Percentiles rank a stretch among this genome's conserved stretches.
Evolutionary conservation across 192 early-diverging fungal genomes (phyloP).

Genomic region (Spinellus fusiger): DNA sequence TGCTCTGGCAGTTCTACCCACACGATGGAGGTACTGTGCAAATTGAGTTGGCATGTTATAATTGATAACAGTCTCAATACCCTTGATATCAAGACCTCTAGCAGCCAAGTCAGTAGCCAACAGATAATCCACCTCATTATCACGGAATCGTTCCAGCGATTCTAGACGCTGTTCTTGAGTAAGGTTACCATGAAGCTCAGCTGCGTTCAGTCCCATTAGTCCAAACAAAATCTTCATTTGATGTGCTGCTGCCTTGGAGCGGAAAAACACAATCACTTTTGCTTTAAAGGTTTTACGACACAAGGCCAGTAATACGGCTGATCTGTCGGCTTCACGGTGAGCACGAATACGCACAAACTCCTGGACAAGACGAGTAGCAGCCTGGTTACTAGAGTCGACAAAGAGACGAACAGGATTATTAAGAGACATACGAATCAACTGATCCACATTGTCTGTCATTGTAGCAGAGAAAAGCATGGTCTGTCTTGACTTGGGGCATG

Average conservation of each 20-base stretch:
- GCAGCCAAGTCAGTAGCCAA: constrained; percentile 96
- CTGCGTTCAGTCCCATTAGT: constrained; percentile 77
- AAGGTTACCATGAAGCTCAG: constrained; percentile 93
- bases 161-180: constrained; percentile 87
- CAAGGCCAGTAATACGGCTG: constrained; percentile 80
- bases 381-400: constrained; percentile 77
- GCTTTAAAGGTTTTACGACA: constrained; percentile 75
- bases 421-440: constrained; percentile 90
- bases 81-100: constrained; percentile 95
- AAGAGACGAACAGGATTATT: constrained; percentile 84
- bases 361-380: constrained; percentile 74
- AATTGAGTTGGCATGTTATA: constrained; percentile 95
- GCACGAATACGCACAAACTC: constrained; percentile 94
- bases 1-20: constrained; percentile 94
- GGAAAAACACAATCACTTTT: constrained; percentile 89
- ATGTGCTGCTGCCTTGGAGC: constrained; percentile 90
- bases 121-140: constrained; percentile 79
- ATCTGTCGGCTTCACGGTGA: constrained; percentile 77
- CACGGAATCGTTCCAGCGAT: constrained; percentile 86
- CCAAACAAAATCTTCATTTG: constrained; percentile 98
- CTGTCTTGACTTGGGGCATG: constrained; percentile 83
- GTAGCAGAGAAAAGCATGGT: constrained; percentile 99
- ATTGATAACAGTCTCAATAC: constrained; percentile 97
- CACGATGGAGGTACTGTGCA: constrained; percentile 89
- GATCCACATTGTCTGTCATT: constrained; percentile 98